Evolutionary conservation across 2,329 filamentous ascomycete species (phyloP), one percentile per base, ranked within the genome.

Genomic region (Mariannaea sp.): DNA sequence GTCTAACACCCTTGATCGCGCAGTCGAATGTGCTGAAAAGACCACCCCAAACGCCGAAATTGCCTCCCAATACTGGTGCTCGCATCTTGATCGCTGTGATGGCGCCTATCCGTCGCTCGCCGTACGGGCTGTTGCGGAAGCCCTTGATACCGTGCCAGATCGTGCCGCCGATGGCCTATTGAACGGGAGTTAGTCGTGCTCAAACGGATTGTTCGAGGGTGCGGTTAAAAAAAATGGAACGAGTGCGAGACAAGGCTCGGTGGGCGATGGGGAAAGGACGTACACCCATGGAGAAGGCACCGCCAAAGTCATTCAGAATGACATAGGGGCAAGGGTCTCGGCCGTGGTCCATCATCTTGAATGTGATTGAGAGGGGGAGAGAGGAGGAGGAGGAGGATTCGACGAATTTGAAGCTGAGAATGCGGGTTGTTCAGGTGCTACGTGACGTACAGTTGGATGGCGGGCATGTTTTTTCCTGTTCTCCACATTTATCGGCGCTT

Each of bases 91-190:
- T 92, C 56, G 94, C 94, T 67, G 93, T 97, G 76, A 99, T 83
- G 65, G 94, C 90, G 72, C 94, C 94, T 80, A 97, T 93, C 73
- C 93, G 84, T 72, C 94, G 85, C 80, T 99, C 94, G 72, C 94
- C 94, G 73, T 96, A 91, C 30, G 90, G 90, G 54, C 86, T 90
- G 77, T 90, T 95, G 71, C 92, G 81, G 77, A 91, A 94, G 55
- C 92, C 94, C 79, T 99, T 99, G 62, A 97, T 89, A 67, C 92
- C 92, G 77, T 97, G 93, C 93, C 93, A 97, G 72, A 97, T 88
- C 68, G 90, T 88, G 68, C 88, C 88, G 68, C 87, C 86, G 64
- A 90, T 87, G 57, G 85, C 86, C 86, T 89, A 41, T 12, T 6
- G 14, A 43, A 38, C 67, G 61, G 68, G 53, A 68, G 53, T 53